A percentile compares a stretch with the other conserved stretches of the same genome.
Evolutionary conservation across 2,329 filamentous ascomycete genomes (phyloP).

Genomic region (Fusarium hostae): DNA sequence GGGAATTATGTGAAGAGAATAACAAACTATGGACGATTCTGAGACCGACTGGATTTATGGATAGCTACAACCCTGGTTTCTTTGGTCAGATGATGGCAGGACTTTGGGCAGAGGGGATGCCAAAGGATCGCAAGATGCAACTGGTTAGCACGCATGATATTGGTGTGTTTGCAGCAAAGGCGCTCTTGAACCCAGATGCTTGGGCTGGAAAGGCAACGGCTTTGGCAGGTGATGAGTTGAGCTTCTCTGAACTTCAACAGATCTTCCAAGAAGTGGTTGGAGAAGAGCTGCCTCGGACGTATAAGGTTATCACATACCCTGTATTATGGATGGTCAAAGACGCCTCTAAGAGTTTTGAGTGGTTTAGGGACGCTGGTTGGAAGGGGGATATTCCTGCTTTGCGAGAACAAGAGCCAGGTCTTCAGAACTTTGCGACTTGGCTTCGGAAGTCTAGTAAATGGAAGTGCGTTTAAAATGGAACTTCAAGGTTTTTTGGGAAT

Average conservation of each 20-base stretch:
- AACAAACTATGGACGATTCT: conserved; percentile 41
- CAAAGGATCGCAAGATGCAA: conserved; percentile 39
- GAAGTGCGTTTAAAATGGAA: conserved; percentile 3
- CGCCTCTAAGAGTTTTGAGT: conserved; percentile 26
- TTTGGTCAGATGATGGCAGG: conserved; percentile 45
- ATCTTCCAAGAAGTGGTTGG: conserved; percentile 2
- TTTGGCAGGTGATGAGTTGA: conserved; percentile 16
- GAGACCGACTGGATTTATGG: conserved; percentile 45
- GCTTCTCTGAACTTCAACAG: conserved; percentile 3
- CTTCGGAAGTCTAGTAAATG: conserved; percentile 37
- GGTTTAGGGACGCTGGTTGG: conserved; percentile 28
- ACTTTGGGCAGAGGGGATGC: conserved; percentile 40
- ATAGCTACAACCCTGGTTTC: conserved; percentile 39
- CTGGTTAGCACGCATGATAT: conserved; percentile 44
- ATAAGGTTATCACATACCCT: neutral
- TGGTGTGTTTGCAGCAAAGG: conserved; percentile 28
- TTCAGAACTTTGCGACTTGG: conserved; percentile 35
- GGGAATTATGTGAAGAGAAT: neutral
- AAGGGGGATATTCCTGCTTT: conserved; percentile 13
- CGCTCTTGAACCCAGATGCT: neutral
- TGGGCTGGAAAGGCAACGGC: conserved; percentile 15
- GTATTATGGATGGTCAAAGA: conserved; percentile 24
- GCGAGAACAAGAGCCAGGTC: neutral
- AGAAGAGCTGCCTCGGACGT: conserved; percentile 12
- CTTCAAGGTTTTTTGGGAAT: too few species aligned